These are phyloP conservation scores for Apiospora kogelbergensis DNA, from an alignment of 2,329 filamentous ascomycete genomes.

Conservation along the genomic window DNA sequence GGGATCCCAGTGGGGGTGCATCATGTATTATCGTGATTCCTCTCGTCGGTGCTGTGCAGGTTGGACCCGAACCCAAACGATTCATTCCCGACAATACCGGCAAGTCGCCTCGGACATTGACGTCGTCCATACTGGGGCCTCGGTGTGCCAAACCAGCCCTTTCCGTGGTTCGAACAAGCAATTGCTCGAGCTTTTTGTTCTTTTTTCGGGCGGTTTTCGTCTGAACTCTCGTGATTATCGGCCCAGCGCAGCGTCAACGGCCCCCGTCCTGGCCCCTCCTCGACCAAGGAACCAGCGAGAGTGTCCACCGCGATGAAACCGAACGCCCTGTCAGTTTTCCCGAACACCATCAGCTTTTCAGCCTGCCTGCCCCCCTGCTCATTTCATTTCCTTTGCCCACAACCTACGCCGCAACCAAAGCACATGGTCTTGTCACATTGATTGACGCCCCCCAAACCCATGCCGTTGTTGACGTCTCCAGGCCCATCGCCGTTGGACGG, in stretches of 20 bases:
- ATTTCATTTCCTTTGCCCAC: neutral
- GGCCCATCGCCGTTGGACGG: neutral
- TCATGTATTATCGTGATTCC: neutral
- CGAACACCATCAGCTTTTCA: neutral
- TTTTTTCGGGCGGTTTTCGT: neutral
- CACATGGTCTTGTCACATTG: constrained; percentile 6
- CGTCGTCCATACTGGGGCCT: neutral
- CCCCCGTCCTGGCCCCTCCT: neutral
- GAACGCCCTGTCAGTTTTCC: neutral
- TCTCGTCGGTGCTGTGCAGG: neutral
- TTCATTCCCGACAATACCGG: neutral
- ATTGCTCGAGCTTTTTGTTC: neutral
- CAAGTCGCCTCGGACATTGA: neutral
- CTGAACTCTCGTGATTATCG: neutral
- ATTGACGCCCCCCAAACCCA: neutral
- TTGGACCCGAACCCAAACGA: neutral
- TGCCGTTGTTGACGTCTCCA: neutral
- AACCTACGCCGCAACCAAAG: neutral
- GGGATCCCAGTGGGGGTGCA: neutral
- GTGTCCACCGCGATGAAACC: neutral
- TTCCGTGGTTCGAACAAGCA: neutral
- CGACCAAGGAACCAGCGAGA: no score
- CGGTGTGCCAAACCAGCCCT: neutral
- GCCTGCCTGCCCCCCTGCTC: neutral
- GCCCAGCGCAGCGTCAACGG: neutral